Evolutionary conservation across 768 basidiomycete genomes (phyloP).

Genomic region (Termitomyces sp.): DNA sequence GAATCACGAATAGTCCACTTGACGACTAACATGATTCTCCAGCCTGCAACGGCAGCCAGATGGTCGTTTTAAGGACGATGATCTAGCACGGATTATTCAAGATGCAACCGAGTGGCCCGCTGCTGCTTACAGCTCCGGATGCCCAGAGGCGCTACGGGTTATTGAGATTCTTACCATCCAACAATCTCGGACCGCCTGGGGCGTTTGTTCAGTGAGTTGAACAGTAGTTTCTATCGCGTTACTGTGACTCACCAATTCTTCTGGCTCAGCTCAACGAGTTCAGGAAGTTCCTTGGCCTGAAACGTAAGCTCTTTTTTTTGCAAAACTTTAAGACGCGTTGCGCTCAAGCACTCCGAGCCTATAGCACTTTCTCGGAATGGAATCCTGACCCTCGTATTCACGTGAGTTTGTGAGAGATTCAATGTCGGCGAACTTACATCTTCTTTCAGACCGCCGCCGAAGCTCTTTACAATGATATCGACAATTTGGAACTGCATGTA

Average conservation of each 20-base stretch:
- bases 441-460: slow-evolving; percentile 53
- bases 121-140: slow-evolving; percentile 67
- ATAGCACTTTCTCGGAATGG: slow-evolving; percentile 67
- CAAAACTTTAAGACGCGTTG: neutral
- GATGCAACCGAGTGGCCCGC: slow-evolving; percentile 58
- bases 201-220: slow-evolving; percentile 60
- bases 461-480: slow-evolving; percentile 65
- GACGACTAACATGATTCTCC: neutral
- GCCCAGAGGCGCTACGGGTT: slow-evolving; percentile 59
- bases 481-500: slow-evolving; percentile 79
- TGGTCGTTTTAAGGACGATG: slow-evolving; percentile 60
- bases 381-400: slow-evolving; percentile 57
- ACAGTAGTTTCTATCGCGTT: neutral
- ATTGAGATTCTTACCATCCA: slow-evolving; percentile 71
- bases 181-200: slow-evolving; percentile 60
- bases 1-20: neutral
- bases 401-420: slow-evolving; percentile 29
- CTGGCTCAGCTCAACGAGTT: slow-evolving; percentile 61
- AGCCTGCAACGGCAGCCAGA: slow-evolving; percentile 49
- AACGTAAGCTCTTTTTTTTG: slow-evolving; percentile 39
- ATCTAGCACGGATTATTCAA: slow-evolving; percentile 61
- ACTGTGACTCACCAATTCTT: slow-evolving; percentile 2
- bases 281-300: slow-evolving; percentile 66
- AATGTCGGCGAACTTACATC: neutral
- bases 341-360: slow-evolving; percentile 38